Evolutionary conservation across 208 protist genomes (phyloP).

Genomic region (Wallacemonas sp.): DNA sequence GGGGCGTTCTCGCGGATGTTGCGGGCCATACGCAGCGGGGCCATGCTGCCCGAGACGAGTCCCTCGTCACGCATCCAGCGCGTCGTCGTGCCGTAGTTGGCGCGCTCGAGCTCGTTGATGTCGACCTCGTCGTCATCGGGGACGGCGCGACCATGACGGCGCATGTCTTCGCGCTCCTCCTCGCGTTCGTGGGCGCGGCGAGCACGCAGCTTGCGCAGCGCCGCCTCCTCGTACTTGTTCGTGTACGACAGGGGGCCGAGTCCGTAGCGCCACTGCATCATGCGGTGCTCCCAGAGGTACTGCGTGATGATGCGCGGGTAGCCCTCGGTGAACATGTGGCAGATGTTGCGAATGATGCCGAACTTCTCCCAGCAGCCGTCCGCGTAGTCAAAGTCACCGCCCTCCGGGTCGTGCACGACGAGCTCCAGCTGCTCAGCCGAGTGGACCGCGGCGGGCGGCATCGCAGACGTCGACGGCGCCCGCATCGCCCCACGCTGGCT

Average conservation of each 20-base stretch:
- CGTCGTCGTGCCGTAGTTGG: constrained; percentile 14
- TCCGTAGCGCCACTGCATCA: constrained; percentile 75
- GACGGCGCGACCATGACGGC: constrained; percentile 26
- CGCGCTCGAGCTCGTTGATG: constrained; percentile 17
- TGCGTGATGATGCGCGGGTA: constrained; percentile 88
- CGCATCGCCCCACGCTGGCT: background rate
- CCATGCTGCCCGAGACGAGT: constrained; percentile 49
- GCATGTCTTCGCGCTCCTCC: constrained; percentile 45
- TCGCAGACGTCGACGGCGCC: background rate
- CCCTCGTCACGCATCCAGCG: constrained; percentile 49
- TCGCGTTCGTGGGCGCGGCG: constrained; percentile 39
- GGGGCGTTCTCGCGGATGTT: constrained; percentile 87
- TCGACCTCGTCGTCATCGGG: constrained; percentile 44
- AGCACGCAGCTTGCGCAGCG: constrained; percentile 59
- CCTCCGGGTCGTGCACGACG: constrained; percentile 84
- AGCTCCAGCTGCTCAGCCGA: constrained; percentile 33
- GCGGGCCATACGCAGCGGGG: constrained; percentile 80
- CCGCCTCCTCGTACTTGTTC: constrained; percentile 83
- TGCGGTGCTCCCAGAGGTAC: constrained; percentile 87
- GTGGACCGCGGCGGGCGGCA: constrained; percentile 2
- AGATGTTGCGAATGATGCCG: constrained; percentile 79
- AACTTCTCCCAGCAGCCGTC: constrained; percentile 44
- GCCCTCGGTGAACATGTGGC: constrained; percentile 92
- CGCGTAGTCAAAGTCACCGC: constrained; percentile 77
- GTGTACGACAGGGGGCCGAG: constrained; percentile 74